phyloP scores from a whole-genome alignment of 2,329 filamentous ascomycete species.

The Talaromyces sp. region DNA sequence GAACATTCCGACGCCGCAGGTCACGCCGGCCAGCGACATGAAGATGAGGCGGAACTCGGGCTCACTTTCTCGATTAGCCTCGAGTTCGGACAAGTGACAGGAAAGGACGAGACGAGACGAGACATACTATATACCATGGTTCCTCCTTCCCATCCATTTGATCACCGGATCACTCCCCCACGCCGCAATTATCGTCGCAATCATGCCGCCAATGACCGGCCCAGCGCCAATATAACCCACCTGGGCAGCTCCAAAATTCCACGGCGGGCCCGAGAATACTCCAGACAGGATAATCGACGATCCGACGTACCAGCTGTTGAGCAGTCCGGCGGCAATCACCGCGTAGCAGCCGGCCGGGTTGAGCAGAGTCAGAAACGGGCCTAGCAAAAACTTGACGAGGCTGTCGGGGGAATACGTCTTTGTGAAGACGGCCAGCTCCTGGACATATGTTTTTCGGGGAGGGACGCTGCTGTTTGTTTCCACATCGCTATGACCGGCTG shows the following conservation, averaged over 20 bases:
- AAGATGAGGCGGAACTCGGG: conserved; percentile 24
- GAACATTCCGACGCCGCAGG: conserved; percentile 21
- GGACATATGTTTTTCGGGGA: conserved; percentile 15
- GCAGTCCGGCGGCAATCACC: conserved; percentile 13
- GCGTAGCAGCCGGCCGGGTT: conserved; percentile 8
- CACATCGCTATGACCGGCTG: too few species aligned
- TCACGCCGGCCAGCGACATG: conserved; percentile 6
- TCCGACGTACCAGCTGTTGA: conserved; percentile 9
- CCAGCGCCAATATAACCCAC: conserved; percentile 16
- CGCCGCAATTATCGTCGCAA: conserved; percentile 10
- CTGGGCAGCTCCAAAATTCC: conserved; percentile 12
- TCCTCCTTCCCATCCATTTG: conserved; percentile 12
- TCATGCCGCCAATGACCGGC: conserved; percentile 15
- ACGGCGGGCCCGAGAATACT: conserved; percentile 15
- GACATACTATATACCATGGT: conserved; percentile 17
- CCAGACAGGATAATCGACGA: conserved; percentile 17
- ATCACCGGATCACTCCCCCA: conserved; percentile 13
- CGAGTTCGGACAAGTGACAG: background rate
- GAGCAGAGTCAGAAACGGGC: conserved; percentile 15
- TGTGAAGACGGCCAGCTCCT: conserved; percentile 14
- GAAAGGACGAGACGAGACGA: background rate
- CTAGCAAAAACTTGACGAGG: conserved; percentile 15
- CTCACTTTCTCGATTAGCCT: conserved; percentile 13
- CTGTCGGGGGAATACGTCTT: conserved; percentile 8
- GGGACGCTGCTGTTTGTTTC: background rate